These are phyloP conservation scores for Claviceps quebecensis DNA, from an alignment of 2,329 filamentous ascomycete genomes.

Conservation along the genomic window DNA sequence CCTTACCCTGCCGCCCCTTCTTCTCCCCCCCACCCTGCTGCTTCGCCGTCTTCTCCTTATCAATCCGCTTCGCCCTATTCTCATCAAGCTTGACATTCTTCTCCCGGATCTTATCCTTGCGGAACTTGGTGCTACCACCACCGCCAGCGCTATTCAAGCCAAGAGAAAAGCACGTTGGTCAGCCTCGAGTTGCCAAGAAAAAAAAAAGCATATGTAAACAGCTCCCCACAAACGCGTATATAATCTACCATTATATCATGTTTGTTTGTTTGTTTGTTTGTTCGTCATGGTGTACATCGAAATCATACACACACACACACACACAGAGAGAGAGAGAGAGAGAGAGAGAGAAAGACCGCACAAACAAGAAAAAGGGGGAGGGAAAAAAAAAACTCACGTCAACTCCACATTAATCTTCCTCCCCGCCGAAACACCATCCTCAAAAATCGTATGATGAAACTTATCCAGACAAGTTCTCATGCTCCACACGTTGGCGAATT, in stretches of 20 bases:
- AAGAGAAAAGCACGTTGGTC: neutral
- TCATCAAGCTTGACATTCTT: constrained; percentile 82
- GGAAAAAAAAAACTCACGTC: constrained; percentile 42
- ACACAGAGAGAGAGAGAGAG: neutral
- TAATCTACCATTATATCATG: no score
- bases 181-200: no score
- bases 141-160: constrained; percentile 49
- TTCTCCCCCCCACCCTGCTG: constrained; percentile 12
- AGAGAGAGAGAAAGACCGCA: neutral
- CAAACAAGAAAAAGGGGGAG: constrained; percentile 11
- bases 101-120: constrained; percentile 62
- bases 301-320: neutral
- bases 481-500: constrained; percentile 73
- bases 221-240: no score
- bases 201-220: no score
- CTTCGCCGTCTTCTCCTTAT: constrained; percentile 28
- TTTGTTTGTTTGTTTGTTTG: no score
- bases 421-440: constrained; percentile 36
- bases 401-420: constrained; percentile 87
- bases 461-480: constrained; percentile 89
- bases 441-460: constrained; percentile 75
- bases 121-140: constrained; percentile 59
- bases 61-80: constrained; percentile 35
- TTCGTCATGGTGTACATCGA: neutral
- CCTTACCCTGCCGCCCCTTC: constrained; percentile 14